A percentile compares a stretch with the other conserved stretches of the same genome.
phyloP scores from a whole-genome alignment of 495 filamentous ascomycete genomes.

The Wilcoxina mikolae region DNA sequence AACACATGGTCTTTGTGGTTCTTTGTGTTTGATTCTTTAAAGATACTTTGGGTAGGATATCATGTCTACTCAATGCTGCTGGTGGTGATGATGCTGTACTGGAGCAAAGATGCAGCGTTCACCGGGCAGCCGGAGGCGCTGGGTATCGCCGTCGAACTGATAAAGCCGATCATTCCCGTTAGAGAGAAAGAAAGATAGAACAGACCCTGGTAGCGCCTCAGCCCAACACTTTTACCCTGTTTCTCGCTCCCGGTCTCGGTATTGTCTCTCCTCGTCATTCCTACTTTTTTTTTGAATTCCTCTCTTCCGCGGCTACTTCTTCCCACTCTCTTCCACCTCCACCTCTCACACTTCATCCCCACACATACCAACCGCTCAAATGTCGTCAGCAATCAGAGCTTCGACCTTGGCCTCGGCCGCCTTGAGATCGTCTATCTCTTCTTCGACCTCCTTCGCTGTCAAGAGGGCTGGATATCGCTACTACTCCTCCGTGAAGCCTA shows the following conservation, averaged over 20 bases:
- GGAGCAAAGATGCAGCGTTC: neutral
- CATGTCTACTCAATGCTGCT: no score
- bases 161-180: neutral
- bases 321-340: conserved; percentile 24
- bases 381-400: conserved; percentile 68
- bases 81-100: neutral
- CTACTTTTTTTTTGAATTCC: conserved; percentile 1
- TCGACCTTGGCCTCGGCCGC: conserved; percentile 41
- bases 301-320: neutral
- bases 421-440: conserved; percentile 54
- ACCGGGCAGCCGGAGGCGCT: neutral
- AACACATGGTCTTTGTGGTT: no score
- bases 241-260: conserved; percentile 1
- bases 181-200: neutral
- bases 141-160: neutral
- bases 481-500: conserved; percentile 76
- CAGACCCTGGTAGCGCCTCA: neutral
- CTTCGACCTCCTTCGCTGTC: conserved; percentile 46
- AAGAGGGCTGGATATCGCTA: conserved; percentile 62
- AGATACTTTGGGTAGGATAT: no score
- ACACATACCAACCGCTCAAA: conserved; percentile 32
- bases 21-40: no score
- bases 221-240: neutral
- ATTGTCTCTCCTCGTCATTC: neutral
- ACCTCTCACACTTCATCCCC: conserved; percentile 14